These are phyloP conservation scores for Aspergillus sclerotiicarbonarius DNA, from an alignment of 495 filamentous ascomycete species.

Conservation along the genomic window DNA sequence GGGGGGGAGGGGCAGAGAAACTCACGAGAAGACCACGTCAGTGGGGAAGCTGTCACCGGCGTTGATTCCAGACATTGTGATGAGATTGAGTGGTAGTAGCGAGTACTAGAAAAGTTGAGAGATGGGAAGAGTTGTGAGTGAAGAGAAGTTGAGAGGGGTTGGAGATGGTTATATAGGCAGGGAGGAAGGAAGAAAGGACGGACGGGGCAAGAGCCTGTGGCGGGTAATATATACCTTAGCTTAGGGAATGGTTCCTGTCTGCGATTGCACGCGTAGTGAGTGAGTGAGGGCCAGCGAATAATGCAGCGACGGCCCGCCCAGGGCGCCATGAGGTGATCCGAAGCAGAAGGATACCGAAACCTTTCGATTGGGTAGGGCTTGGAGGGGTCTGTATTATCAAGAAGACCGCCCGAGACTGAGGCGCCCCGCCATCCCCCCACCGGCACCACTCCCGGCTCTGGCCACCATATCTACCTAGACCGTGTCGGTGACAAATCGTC, in stretches of 20 bases:
- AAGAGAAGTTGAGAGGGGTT: conserved; percentile 10
- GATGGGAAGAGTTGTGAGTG: conserved; percentile 8
- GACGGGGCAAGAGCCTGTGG: conserved; percentile 16
- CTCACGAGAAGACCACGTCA: conserved; percentile 72
- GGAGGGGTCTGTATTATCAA: conserved; percentile 26
- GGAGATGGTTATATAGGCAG: conserved; percentile 11
- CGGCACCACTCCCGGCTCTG: conserved; percentile 12
- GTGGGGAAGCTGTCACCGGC: conserved; percentile 80
- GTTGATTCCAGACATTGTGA: conserved; percentile 70
- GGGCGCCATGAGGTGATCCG: conserved; percentile 37
- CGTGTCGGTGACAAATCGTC: conserved; percentile 14
- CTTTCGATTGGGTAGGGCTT: conserved; percentile 33
- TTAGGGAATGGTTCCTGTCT: conserved; percentile 14
- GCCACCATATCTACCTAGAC: conserved; percentile 17
- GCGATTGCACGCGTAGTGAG: conserved; percentile 11
- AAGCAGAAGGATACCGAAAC: conserved; percentile 47
- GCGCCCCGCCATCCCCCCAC: conserved; percentile 18
- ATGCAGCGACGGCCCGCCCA: conserved; percentile 15
- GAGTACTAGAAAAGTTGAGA: conserved; percentile 15
- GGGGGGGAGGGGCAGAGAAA: conserved; percentile 16
- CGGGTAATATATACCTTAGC: conserved; percentile 20
- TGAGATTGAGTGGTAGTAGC: conserved; percentile 12
- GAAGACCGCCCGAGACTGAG: conserved; percentile 42
- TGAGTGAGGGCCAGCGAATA: conserved; percentile 13
- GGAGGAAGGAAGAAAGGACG: conserved; percentile 12